Evolutionary conservation across 2,329 filamentous ascomycete genomes (phyloP), one percentile per base, ranked within the genome.

Genomic region (Myrmaecium sp.): DNA sequence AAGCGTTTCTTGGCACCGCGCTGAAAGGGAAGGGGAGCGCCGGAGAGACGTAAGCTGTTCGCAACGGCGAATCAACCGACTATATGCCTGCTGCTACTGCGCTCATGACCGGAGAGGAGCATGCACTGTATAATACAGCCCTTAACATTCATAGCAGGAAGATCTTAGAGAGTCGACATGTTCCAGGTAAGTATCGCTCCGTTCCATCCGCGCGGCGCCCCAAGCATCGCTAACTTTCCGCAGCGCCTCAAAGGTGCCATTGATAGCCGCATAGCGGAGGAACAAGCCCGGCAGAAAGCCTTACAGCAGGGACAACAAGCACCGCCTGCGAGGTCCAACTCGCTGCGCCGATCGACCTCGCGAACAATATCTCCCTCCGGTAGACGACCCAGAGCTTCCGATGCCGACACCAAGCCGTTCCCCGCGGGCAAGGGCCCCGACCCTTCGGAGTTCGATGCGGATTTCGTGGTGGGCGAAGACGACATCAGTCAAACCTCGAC

Each of bases 211-310:
- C 18, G 10, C 17, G 20, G 11, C 8, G 10, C 3, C 13, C 15
- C 20, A 10, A 13, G 25, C 25, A 7, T 12, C 21, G 12, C 25
- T 30, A 28, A 28, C 20, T 14, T 14, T 9, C 14, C 17, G 4
- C 29, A 89, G 78, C 70, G 79, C 60, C 62, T 92, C 41, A 79
- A 81, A 57, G 79, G 76, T 43, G 78, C 77, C 32, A 82, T 92
- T 49, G 80, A 92, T 49, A 73, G 74, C 42, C 76, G 76, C 43
- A 89, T 94, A 43, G 79, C 82, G 43, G 82, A 93, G 57, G 84
- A 94, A 56, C 81, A 92, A 54, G 78, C 81, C 31, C 76, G 80
- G 31, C 77, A 83, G 47, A 68, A 68, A 44, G 34, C 38, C 6
- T 32, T 26, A 40, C 56, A 21, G 42, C 60, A 35, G 48, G 60